A percentile compares a stretch with the other conserved stretches of the same genome.
phyloP scores from a whole-genome alignment of 805 yeast species.

The Alloascoidea africana region DNA sequence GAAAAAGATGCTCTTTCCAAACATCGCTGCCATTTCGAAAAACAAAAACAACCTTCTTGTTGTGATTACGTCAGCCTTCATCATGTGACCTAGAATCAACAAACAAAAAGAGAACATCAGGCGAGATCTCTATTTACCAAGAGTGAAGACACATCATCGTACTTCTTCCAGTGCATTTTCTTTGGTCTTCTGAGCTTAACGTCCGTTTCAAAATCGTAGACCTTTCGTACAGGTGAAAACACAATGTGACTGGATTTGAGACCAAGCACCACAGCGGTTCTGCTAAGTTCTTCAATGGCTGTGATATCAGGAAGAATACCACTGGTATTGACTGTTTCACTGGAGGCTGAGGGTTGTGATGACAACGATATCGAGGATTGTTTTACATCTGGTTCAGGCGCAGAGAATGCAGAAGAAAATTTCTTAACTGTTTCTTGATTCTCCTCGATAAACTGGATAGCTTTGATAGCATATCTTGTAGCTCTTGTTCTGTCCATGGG shows the following conservation, averaged over 20 bases:
- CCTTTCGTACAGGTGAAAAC: slow-evolving; percentile 56
- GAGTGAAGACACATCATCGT: slow-evolving; percentile 69
- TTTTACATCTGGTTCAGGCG: too few species aligned
- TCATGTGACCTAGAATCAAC: too few species aligned
- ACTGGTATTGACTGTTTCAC: neutral
- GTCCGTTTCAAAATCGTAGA: slow-evolving; percentile 84
- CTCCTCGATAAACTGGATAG: slow-evolving; percentile 77
- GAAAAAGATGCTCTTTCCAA: too few species aligned
- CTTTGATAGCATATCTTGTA: slow-evolving; percentile 77
- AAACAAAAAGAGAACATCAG: too few species aligned
- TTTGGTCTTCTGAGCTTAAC: slow-evolving; percentile 75
- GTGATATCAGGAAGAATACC: neutral
- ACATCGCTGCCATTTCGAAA: too few species aligned
- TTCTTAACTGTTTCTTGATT: slow-evolving; percentile 9
- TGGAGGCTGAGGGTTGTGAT: neutral
- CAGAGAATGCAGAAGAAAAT: neutral
- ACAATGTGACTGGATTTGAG: slow-evolving; percentile 61
- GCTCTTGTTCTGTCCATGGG: slow-evolving; percentile 89
- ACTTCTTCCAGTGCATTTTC: slow-evolving; percentile 64
- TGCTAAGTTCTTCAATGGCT: neutral
- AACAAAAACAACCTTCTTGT: too few species aligned
- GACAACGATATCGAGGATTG: too few species aligned
- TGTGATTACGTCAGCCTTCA: too few species aligned
- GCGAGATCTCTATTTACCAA: slow-evolving; percentile 41
- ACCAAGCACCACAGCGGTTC: slow-evolving; percentile 69